Conservation (phyloP, 352 stramenopile genomes). For the Phytophthora pseudosyringae region DNA sequence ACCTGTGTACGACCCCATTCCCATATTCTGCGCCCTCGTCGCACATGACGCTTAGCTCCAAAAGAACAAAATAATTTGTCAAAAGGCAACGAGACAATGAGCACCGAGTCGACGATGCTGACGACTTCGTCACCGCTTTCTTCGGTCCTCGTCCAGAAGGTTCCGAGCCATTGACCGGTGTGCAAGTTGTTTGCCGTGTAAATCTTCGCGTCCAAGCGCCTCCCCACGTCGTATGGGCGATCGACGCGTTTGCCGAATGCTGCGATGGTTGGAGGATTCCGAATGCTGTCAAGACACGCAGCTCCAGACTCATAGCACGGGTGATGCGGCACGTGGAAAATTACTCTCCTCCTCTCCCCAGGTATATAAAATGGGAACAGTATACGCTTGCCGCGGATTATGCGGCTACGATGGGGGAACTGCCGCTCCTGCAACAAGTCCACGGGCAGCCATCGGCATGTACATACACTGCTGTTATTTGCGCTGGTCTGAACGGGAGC, state of each 20-base stretch:
- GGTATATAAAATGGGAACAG: neutral
- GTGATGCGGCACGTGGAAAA: neutral
- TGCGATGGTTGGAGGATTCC: neutral
- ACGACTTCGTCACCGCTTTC: neutral
- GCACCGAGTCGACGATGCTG: neutral
- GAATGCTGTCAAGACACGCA: conserved; percentile 4
- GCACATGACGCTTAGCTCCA: too few species aligned
- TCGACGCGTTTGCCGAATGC: conserved; percentile 12
- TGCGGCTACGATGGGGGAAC: neutral
- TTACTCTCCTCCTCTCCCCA: too few species aligned
- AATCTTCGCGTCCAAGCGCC: neutral
- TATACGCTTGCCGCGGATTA: neutral
- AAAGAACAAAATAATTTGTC: too few species aligned
- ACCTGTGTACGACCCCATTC: too few species aligned
- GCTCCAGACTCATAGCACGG: neutral
- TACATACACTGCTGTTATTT: neutral
- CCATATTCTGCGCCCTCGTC: too few species aligned
- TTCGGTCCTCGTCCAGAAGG: neutral
- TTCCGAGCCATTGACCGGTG: neutral
- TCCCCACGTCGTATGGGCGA: neutral
- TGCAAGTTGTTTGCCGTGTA: conserved; percentile 7
- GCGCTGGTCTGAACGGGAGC: neutral
- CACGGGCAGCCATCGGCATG: neutral
- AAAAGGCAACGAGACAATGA: too few species aligned
- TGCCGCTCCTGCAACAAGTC: neutral